Conservation (phyloP, 495 filamentous ascomycete genomes). For the Chaetomium tenue region DNA sequence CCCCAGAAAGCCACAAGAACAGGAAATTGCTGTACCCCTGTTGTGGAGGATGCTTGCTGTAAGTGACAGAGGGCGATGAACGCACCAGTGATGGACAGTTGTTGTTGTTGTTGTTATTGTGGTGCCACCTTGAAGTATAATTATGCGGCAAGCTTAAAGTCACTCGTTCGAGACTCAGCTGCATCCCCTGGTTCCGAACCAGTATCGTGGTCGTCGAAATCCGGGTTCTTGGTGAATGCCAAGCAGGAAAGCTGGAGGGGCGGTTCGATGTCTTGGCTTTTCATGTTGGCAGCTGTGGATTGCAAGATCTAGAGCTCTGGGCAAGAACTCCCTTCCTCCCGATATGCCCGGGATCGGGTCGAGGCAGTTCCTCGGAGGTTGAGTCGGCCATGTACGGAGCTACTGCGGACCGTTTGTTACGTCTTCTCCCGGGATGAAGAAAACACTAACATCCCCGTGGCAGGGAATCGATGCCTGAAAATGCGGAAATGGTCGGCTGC, state of each 20-base stretch:
- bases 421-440: background rate
- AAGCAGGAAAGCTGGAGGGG: background rate
- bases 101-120: background rate
- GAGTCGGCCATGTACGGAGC: background rate
- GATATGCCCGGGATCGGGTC: background rate
- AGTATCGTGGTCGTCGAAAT: background rate
- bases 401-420: background rate
- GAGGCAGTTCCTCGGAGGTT: background rate
- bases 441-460: background rate
- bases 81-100: background rate
- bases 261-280: background rate
- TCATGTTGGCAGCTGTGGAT: background rate
- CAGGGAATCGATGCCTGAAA: background rate
- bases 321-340: no score
- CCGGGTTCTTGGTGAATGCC: background rate
- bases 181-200: background rate
- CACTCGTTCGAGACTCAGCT: background rate
- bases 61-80: background rate
- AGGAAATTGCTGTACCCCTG: background rate
- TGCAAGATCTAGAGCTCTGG: no score
- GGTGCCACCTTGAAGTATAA: background rate
- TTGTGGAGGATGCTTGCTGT: background rate
- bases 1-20: background rate
- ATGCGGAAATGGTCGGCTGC: background rate
- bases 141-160: background rate